These are phyloP conservation scores for Camellia oleifera DNA, from an alignment of 179 eudicot species.

Conservation along the genomic window DNA sequence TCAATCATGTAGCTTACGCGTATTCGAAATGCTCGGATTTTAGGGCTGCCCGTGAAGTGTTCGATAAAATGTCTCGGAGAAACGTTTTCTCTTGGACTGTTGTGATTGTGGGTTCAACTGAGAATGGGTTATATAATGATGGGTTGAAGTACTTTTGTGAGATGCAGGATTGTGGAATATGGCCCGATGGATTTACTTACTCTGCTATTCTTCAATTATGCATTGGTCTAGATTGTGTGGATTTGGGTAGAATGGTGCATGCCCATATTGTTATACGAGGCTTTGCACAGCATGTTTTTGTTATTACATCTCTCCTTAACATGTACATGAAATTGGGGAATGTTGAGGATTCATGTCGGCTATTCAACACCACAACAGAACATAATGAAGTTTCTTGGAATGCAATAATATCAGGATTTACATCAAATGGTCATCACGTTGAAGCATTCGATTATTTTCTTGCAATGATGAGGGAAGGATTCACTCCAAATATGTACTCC, in stretches of 20 bases:
- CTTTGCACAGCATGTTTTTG: constrained; percentile 23
- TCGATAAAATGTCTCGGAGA: constrained; percentile 20
- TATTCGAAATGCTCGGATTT: constrained; percentile 30
- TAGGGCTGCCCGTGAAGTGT: constrained; percentile 18
- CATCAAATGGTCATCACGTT: constrained; percentile 20
- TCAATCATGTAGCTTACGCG: constrained; percentile 27
- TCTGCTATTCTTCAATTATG: constrained; percentile 22
- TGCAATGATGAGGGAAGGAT: constrained; percentile 26
- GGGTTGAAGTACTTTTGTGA: constrained; percentile 26
- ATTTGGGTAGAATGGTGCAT: constrained; percentile 27
- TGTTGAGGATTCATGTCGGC: constrained; percentile 26
- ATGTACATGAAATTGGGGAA: constrained; percentile 30
- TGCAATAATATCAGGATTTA: constrained; percentile 29
- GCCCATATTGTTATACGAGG: constrained; percentile 26
- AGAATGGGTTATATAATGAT: constrained; percentile 16
- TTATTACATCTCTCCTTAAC: constrained; percentile 28
- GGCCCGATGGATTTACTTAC: constrained; percentile 25
- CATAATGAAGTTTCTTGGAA: constrained; percentile 32
- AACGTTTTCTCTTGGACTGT: constrained; percentile 30
- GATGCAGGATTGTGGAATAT: constrained; percentile 22
- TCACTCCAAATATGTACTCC: constrained; percentile 13
- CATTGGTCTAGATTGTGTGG: constrained; percentile 20
- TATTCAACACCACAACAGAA: constrained; percentile 24
- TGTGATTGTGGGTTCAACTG: constrained; percentile 26
- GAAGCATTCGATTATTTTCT: constrained; percentile 24